Conservation (phyloP, 768 basidiomycete species). For the Candolleomyces efflorescens region DNA sequence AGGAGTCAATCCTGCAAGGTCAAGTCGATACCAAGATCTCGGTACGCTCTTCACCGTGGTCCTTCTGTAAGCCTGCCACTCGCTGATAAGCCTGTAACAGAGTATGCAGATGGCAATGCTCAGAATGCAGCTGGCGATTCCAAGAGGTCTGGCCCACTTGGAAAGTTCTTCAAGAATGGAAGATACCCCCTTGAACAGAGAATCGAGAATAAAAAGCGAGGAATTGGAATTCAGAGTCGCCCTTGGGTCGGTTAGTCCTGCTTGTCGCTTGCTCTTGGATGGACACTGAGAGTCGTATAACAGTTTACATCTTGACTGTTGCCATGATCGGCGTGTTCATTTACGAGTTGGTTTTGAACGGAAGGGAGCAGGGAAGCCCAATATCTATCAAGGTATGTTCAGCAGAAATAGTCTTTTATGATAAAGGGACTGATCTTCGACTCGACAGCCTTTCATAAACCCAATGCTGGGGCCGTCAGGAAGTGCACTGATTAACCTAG, state of each 20-base stretch:
- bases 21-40: slow-evolving; percentile 46
- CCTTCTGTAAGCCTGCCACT: not conserved
- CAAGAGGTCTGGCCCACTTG: slow-evolving; percentile 26
- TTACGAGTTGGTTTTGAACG: slow-evolving; percentile 80
- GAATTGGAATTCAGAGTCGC: slow-evolving; percentile 76
- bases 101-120: slow-evolving; percentile 58
- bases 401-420: too few relatives aligned
- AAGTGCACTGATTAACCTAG: slow-evolving; percentile 79
- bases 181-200: slow-evolving; percentile 70
- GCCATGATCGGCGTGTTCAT: slow-evolving; percentile 75
- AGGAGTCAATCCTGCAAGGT: slow-evolving; percentile 35
- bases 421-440: not conserved
- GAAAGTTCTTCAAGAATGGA: slow-evolving; percentile 39
- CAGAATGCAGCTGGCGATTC: slow-evolving; percentile 8
- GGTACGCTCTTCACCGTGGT: slow-evolving; percentile 32
- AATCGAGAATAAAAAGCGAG: slow-evolving; percentile 84
- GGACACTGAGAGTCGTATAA: slow-evolving; percentile 5
- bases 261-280: not conserved
- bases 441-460: slow-evolving; percentile 67
- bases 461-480: slow-evolving; percentile 89
- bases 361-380: slow-evolving; percentile 71
- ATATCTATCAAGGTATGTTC: slow-evolving; percentile 74
- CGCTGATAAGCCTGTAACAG: slow-evolving; percentile 28
- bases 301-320: slow-evolving; percentile 61
- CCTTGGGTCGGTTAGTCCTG: slow-evolving; percentile 63